Evolutionary conservation across 805 yeast genomes (phyloP), one percentile per base, ranked within the genome.

Genomic region (Candida verbasci): DNA sequence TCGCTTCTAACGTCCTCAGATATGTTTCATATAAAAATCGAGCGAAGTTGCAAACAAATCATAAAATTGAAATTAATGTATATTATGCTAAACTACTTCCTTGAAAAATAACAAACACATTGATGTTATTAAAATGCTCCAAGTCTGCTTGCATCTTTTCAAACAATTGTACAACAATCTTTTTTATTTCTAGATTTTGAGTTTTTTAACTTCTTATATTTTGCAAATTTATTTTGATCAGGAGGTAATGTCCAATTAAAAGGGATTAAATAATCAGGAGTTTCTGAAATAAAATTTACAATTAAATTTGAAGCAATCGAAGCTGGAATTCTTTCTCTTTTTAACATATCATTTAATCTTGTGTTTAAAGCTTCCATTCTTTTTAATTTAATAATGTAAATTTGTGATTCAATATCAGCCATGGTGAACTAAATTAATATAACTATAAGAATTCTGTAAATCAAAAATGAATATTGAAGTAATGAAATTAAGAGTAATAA

Each of bases 321-420:
- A 7, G 84, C 80, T 22, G 79, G 76, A 2, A 80, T 76, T 42
- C 88, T 62, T 9, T 80, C 80, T 36, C 74, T 59, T 3, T 68
- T 52, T 25, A 83, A 52, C 29, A 76, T 71, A 20, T 69, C 69
- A 45, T 68, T 71, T 24, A 82, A 55, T 42, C 74, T 74, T 3
- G 56, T 50, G 47, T 80, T 81, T 22, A 80, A 62, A 46, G 79
- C 80, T 33, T 67, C 70, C 23, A 80, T 70, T 46, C 89, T 65
- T 49, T 74, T 77, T 30, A 82, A 60, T 53, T 81, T 82, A 40
- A 82, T 57, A 31, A 62, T 61, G 41, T 76, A 67, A 18, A 80
- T 68, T 46, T 74, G 74, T 34, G 45, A 45, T 18, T 56, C 53
- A 33, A 61, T 44, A 29, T 46, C 46, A 27, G 40, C 47, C 44